Base-by-base conservation (phyloP, 208 protist species). In the Leishmania tarentolae region DNA sequence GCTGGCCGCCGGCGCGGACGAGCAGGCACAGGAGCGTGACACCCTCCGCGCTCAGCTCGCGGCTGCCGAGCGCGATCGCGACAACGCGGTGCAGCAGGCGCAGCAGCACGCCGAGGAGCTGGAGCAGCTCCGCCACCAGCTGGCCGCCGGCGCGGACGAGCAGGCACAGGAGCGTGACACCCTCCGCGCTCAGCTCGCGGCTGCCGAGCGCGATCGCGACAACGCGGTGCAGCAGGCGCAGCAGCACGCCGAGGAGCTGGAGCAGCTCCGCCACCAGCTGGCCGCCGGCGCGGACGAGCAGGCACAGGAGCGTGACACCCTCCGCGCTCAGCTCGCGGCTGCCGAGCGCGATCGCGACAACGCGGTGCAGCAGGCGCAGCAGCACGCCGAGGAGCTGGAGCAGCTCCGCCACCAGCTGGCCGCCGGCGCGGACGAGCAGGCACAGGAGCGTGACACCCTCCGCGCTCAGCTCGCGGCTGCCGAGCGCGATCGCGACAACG, bases 211-310 rank as follows among this genome's bases (percentile, higher is more conserved):
- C 50, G 50, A 53, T 6, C 15, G 50, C 9, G 15, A 53, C 9
- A 15, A 44, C n/a, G n/a, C n/a, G n/a, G n/a, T n/a, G n/a, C n/a
- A n/a, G n/a, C n/a, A n/a, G n/a, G n/a, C n/a, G n/a, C n/a, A n/a
- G n/a, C n/a, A n/a, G n/a, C n/a, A n/a, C n/a, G n/a, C n/a, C n/a
- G 50, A 13, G 17, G 81, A 85, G 57, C 73, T 81, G 17, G 44
- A 81, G 35, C 47, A 69, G 50, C 72, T 86, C 0, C 76, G 78
- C 52, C 61, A 76, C 35, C 74, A 85, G 78, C 76, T 85, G n/a
- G 53, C 52, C 44, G 53, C 65, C 68, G 80, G 47, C 75, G 73
- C 76, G 63, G 71, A 69, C 65, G 74, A 78, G 40, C 75, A 78
- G 70, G 50, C 72, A 13, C 57, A 71, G 46, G 78, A 65, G 3